Evolutionary conservation across 352 stramenopile genomes (phyloP).

Genomic region (Aphanomyces euteiches): DNA sequence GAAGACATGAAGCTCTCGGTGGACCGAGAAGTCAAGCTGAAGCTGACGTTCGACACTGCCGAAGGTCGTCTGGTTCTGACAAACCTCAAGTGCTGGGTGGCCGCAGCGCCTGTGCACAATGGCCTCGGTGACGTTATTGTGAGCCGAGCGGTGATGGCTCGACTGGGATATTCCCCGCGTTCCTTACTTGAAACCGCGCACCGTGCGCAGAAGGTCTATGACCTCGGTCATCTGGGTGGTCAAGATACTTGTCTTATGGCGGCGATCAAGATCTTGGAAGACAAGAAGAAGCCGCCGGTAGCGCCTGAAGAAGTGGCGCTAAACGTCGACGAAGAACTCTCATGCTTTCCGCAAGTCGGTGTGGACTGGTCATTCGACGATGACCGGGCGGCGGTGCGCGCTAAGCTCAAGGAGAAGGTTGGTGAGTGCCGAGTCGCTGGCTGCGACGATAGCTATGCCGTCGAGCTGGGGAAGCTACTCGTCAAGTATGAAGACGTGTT

Average conservation of each 20-base stretch:
- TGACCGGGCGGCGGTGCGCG: background rate
- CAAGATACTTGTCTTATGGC: background rate
- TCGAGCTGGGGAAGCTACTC: background rate
- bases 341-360: conserved; percentile 4
- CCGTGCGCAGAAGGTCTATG: background rate
- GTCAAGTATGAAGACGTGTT: conserved; percentile 22
- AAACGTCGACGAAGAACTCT: background rate
- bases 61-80: background rate
- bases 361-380: background rate
- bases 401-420: conserved; percentile 7
- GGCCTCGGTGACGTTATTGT: conserved; percentile 6
- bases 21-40: conserved; percentile 5
- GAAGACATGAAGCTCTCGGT: conserved; percentile 7
- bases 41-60: conserved; percentile 6
- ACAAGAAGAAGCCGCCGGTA: background rate
- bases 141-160: background rate
- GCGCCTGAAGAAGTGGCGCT: conserved; percentile 9
- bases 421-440: background rate
- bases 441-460: background rate
- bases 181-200: background rate
- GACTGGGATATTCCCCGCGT: background rate
- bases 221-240: conserved; percentile 1
- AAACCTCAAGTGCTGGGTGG: conserved; percentile 14
- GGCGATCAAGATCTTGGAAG: conserved; percentile 5
- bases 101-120: background rate